These are phyloP conservation scores for Citrullus amarus DNA, from an alignment of 306 rosid genomes.

Conservation along the genomic window DNA sequence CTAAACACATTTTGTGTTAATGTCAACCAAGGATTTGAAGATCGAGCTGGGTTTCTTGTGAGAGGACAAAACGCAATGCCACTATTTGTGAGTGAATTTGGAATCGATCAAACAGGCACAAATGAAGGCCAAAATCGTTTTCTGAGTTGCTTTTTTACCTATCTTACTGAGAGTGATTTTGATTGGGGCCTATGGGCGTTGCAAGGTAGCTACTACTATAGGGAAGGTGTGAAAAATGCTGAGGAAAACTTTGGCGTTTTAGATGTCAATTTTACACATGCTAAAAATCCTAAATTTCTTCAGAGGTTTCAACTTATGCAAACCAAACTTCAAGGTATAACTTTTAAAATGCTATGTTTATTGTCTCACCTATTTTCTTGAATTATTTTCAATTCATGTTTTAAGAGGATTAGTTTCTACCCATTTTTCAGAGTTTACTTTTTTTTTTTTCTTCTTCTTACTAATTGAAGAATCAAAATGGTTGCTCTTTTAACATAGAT, in stretches of 20 bases:
- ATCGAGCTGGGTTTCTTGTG: conserved; percentile 30
- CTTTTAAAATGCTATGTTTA: too few relatives aligned
- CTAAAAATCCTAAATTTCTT: conserved; percentile 16
- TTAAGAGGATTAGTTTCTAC: neutral
- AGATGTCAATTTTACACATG: conserved; percentile 12
- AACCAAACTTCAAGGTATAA: conserved; percentile 20
- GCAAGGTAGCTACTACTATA: conserved; percentile 29
- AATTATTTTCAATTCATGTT: too few relatives aligned
- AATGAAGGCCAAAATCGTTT: conserved; percentile 14
- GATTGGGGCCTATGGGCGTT: conserved; percentile 47
- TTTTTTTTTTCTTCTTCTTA: neutral
- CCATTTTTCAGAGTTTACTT: neutral
- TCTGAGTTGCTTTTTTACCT: conserved; percentile 22
- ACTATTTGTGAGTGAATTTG: conserved; percentile 30
- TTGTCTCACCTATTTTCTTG: too few relatives aligned
- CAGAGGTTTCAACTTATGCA: conserved; percentile 26
- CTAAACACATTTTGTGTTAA: conserved; percentile 31
- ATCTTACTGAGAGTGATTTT: conserved; percentile 32
- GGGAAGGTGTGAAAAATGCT: neutral
- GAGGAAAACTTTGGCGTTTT: conserved; percentile 22
- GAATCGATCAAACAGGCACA: conserved; percentile 18
- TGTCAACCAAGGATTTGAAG: conserved; percentile 9
- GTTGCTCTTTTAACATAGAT: neutral
- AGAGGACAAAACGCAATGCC: conserved; percentile 17
- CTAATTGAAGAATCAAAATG: neutral